Evolutionary conservation across 2,329 filamentous ascomycete species (phyloP), one percentile per base, ranked within the genome.

Genomic region (Colletotrichum scovillei): DNA sequence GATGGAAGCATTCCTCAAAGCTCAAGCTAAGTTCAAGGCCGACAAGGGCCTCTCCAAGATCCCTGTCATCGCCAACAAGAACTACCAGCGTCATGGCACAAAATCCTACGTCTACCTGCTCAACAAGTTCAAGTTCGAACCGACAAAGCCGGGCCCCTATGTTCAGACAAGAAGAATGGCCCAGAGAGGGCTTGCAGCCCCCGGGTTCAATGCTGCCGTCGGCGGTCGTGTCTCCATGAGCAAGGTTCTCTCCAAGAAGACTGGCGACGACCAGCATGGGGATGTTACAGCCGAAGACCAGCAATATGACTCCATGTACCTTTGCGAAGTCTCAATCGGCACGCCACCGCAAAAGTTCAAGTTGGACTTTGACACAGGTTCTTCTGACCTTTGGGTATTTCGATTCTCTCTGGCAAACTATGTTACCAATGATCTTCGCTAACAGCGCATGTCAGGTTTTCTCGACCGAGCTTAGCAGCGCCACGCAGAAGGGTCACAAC

Each of bases 291-390:
- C 71, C 14, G 71, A 73, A 24, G 71, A 73, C 78, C 86, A 90
- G 67, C 90, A 94, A 81, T 92, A 93, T 67, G 83, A 85, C n/a
- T 65, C 75, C 24, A 82, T 84, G 76, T 86, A 82, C 74, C 72
- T 85, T 63, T 80, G 80, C 2, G 81, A 82, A 5, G 81, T 86
- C 7, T 77, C 81, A 22, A 83, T 86, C 19, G 85, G 85, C 6
- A 84, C 83, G 3, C 85, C 85, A 2, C 79, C 82, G 4, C 92
- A 94, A 82, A 88, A 86, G 4, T 78, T 95, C 70, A 89, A 91
- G 78, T 83, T 95, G 79, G 90, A 94, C 79, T 93, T 95, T 78
- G 93, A 95, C 81, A 93, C 92, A 19, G 93, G 93, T 67, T 94
- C 92, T 2, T 89, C 92, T 14, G 93, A 94, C 81, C 86, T 94